These are phyloP conservation scores for Starmerella vaccinii DNA, from an alignment of 805 yeast genomes.

Conservation along the genomic window DNA sequence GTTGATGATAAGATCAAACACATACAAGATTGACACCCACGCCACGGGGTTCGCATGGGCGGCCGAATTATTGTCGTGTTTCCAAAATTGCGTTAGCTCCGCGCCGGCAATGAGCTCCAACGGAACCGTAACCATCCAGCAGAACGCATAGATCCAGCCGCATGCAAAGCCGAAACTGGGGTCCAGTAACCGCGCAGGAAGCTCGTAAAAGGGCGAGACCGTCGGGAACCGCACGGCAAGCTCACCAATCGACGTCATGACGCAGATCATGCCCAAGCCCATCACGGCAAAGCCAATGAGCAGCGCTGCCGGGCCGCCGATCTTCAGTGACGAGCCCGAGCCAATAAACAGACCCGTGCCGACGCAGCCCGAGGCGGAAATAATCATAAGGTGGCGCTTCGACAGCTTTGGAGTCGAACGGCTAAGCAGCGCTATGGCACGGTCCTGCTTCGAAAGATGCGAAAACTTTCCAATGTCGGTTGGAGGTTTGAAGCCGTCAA, in stretches of 20 bases:
- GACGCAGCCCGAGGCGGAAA: constrained; percentile 75
- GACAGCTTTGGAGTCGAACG: constrained; percentile 35
- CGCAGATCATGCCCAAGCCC: constrained; percentile 52
- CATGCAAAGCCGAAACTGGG: constrained; percentile 57
- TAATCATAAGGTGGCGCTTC: constrained; percentile 52
- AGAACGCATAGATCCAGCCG: constrained; percentile 55
- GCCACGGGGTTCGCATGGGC: constrained; percentile 42
- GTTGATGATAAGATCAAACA: constrained; percentile 40
- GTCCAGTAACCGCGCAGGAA: constrained; percentile 48
- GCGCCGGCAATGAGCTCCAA: constrained; percentile 50
- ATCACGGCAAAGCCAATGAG: constrained; percentile 50
- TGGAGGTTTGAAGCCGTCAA: constrained; percentile 30
- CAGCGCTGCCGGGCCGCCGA: constrained; percentile 56
- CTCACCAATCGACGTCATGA: constrained; percentile 56
- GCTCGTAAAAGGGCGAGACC: constrained; percentile 46
- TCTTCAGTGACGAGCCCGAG: constrained; percentile 43
- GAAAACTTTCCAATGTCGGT: constrained; percentile 14
- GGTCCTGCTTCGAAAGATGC: constrained; percentile 21
- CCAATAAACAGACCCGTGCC: constrained; percentile 69
- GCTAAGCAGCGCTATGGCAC: constrained; percentile 27
- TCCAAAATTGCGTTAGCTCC: constrained; percentile 45
- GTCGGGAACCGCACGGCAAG: constrained; percentile 50
- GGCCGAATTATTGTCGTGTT: constrained; percentile 32
- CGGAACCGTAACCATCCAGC: constrained; percentile 51
- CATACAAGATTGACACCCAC: constrained; percentile 49